Conservation (phyloP, 2,329 filamentous ascomycete species). For the Davidsoniella virescens region DNA sequence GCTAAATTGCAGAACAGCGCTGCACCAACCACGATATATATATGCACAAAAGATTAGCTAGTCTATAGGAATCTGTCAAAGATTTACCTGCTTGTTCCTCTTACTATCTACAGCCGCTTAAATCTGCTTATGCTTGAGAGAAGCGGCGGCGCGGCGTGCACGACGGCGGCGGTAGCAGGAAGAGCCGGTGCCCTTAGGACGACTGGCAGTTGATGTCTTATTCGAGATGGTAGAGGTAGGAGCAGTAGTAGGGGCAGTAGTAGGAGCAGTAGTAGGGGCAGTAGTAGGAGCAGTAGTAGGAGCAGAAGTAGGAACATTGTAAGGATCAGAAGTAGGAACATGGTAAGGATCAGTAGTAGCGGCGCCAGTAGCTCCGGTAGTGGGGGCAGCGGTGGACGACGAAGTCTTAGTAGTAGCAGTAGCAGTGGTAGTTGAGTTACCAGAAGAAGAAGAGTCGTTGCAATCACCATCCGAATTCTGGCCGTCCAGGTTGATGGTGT, state of each 20-base stretch:
- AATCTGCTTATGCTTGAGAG: neutral
- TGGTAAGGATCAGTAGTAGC: neutral
- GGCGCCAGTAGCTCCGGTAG: neutral
- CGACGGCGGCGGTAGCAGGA: slow-evolving; percentile 4
- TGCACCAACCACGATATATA: neutral
- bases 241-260: slow-evolving; percentile 4
- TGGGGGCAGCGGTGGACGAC: neutral
- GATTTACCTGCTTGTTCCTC: too few relatives aligned
- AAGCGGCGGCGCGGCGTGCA: slow-evolving; percentile 2
- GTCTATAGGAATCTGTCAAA: too few relatives aligned
- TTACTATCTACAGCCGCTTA: neutral
- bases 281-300: neutral
- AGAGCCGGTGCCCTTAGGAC: neutral
- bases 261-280: slow-evolving; percentile 2
- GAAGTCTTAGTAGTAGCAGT: slow-evolving; percentile 5
- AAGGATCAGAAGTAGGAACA: neutral
- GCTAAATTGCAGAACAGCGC: neutral
- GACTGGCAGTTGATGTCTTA: slow-evolving; percentile 5
- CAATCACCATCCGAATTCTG: slow-evolving; percentile 22
- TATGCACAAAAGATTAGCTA: neutral
- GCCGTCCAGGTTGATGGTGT: slow-evolving; percentile 22
- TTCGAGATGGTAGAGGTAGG: neutral
- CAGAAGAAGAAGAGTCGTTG: slow-evolving; percentile 16
- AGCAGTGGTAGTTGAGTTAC: slow-evolving; percentile 6
- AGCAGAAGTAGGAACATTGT: neutral